Conservation (phyloP, 2,329 filamentous ascomycete species). For the Apiospora pterosperma region DNA sequence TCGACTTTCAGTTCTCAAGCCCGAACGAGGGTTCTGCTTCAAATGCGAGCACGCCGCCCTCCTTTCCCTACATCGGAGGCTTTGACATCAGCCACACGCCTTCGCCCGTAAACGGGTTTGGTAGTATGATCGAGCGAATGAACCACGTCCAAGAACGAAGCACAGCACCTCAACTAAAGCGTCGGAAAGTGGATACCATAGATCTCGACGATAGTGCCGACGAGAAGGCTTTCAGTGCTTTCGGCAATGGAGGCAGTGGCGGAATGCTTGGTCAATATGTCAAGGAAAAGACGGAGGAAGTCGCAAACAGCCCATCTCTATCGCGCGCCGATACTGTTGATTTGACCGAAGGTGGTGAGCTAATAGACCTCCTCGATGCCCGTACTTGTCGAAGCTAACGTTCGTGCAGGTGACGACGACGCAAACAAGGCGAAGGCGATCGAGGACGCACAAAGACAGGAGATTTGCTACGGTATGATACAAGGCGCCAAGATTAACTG, state of each 20-base stretch:
- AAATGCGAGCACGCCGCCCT: slow-evolving; percentile 13
- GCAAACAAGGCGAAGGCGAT: slow-evolving; percentile 53
- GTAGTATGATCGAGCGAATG: slow-evolving; percentile 68
- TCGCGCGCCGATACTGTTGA: slow-evolving; percentile 48
- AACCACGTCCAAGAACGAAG: slow-evolving; percentile 70
- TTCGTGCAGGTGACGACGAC: slow-evolving; percentile 39
- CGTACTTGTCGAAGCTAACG: slow-evolving; percentile 27
- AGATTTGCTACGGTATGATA: slow-evolving; percentile 79
- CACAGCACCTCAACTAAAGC: slow-evolving; percentile 59
- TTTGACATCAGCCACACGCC: slow-evolving; percentile 9
- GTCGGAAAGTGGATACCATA: slow-evolving; percentile 54
- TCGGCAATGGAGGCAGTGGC: slow-evolving; percentile 44
- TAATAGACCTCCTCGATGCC: slow-evolving; percentile 30
- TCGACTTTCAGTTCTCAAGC: slow-evolving; percentile 37
- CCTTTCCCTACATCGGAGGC: slow-evolving; percentile 7
- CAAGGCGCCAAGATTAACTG: slow-evolving; percentile 65
- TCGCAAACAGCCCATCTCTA: slow-evolving; percentile 20
- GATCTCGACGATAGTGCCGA: slow-evolving; percentile 21
- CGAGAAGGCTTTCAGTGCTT: slow-evolving; percentile 29
- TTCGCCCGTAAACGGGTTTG: slow-evolving; percentile 39
- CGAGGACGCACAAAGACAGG: slow-evolving; percentile 60
- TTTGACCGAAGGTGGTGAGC: slow-evolving; percentile 47
- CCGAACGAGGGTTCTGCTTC: slow-evolving; percentile 22
- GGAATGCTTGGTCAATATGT: slow-evolving; percentile 65
- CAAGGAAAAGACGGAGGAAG: slow-evolving; percentile 53